Conservation (phyloP, 2,329 filamentous ascomycete genomes). For the Scorias spongiosa region DNA sequence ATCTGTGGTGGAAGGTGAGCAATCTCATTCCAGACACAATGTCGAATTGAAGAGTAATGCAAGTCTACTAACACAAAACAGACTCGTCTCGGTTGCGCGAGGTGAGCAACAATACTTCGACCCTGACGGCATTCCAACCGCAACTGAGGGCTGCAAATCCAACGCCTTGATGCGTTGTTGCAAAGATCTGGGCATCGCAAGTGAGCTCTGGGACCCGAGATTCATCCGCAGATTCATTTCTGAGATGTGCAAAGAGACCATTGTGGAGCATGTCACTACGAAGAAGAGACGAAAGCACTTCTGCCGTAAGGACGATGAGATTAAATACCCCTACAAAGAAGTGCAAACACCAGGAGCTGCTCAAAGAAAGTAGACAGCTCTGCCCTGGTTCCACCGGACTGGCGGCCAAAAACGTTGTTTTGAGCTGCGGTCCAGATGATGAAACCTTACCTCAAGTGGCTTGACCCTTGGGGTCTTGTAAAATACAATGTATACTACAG, state of each 20-base stretch:
- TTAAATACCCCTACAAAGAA: slow-evolving; percentile 49
- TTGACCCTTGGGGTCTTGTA: no score
- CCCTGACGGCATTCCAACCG: slow-evolving; percentile 78
- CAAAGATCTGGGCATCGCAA: slow-evolving; percentile 90
- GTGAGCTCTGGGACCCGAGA: slow-evolving; percentile 89
- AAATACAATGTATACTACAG: no score
- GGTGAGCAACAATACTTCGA: slow-evolving; percentile 92
- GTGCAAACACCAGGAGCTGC: slow-evolving; percentile 4
- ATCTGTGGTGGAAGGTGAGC: slow-evolving; percentile 72
- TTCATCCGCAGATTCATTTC: slow-evolving; percentile 76
- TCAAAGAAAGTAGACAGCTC: no score
- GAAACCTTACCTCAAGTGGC: no score
- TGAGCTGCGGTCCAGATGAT: no score
- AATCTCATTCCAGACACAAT: slow-evolving; percentile 6
- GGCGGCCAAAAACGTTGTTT: no score
- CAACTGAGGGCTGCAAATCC: slow-evolving; percentile 92
- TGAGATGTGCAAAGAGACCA: slow-evolving; percentile 59
- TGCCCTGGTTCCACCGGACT: no score
- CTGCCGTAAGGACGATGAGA: slow-evolving; percentile 66
- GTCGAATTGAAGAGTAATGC: neutral
- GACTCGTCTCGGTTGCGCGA: slow-evolving; percentile 79
- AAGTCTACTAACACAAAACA: slow-evolving; percentile 22
- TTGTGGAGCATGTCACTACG: slow-evolving; percentile 73
- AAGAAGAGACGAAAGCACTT: slow-evolving; percentile 87
- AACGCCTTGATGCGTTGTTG: slow-evolving; percentile 97